Evolutionary conservation across 1,284 basidiomycete species (phyloP).

Genomic region (Peniophora sp.): DNA sequence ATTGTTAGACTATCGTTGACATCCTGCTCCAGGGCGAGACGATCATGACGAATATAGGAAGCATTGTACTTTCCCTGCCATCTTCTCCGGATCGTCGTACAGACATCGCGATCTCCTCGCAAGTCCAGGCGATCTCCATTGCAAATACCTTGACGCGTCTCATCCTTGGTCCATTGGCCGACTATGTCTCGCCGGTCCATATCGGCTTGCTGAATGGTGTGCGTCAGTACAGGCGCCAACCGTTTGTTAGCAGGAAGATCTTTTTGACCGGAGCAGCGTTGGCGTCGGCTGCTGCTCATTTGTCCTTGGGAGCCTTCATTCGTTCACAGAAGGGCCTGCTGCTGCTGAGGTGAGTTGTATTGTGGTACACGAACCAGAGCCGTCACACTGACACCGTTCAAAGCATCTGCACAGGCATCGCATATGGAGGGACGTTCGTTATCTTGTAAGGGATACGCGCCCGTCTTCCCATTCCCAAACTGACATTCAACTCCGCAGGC

Average conservation of each 20-base stretch:
- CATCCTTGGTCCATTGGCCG: constrained; percentile 59
- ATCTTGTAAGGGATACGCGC: constrained; percentile 47
- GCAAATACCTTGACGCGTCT: constrained; percentile 68
- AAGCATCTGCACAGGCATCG: constrained; percentile 57
- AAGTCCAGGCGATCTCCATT: constrained; percentile 64
- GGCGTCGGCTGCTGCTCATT: constrained; percentile 40
- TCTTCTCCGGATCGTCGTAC: constrained; percentile 17
- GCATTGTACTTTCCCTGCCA: constrained; percentile 61
- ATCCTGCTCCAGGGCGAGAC: constrained; percentile 56
- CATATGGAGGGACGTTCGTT: constrained; percentile 63
- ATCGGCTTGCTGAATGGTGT: constrained; percentile 28
- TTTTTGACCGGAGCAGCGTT: constrained; percentile 46
- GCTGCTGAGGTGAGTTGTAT: constrained; percentile 48
- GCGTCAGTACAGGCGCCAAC: constrained; percentile 34
- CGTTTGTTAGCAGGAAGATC: constrained; percentile 48
- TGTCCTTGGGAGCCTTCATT: constrained; percentile 45
- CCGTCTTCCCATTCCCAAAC: not conserved
- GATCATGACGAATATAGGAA: constrained; percentile 73
- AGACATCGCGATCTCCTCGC: constrained; percentile 35
- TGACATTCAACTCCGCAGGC: constrained; percentile 29
- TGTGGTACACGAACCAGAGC: not conserved
- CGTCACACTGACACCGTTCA: constrained; percentile 40
- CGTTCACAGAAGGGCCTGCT: constrained; percentile 44
- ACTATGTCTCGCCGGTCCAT: constrained; percentile 56
- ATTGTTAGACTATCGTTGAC: not conserved